Evolutionary conservation across 1,284 basidiomycete species (phyloP).

Genomic region (Austropuccinia psidii): DNA sequence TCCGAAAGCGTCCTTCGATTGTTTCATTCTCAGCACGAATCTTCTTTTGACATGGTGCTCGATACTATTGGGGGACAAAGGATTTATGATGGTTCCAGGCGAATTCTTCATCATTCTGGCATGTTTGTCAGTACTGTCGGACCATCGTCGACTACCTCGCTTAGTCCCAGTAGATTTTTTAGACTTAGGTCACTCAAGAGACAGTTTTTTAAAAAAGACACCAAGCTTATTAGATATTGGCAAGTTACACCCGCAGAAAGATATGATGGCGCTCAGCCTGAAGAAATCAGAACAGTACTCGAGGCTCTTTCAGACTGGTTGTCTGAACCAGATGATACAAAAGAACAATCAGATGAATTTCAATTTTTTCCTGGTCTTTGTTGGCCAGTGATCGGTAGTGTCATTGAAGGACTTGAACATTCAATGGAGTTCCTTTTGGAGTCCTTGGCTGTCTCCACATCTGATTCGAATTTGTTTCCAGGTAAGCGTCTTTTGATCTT

Average conservation of each 20-base stretch:
- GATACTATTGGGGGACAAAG: slow-evolving; percentile 33
- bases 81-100: slow-evolving; percentile 32
- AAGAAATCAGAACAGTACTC: slow-evolving; percentile 17
- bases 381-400: slow-evolving; percentile 25
- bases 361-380: not conserved
- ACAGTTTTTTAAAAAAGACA: slow-evolving; percentile 29
- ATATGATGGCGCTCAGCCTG: slow-evolving; percentile 24
- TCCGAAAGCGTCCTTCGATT: slow-evolving; percentile 16
- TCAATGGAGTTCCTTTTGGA: slow-evolving; percentile 8
- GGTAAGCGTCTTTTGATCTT: too few relatives aligned
- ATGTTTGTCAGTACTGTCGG: slow-evolving; percentile 30
- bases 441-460: slow-evolving; percentile 10
- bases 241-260: slow-evolving; percentile 19
- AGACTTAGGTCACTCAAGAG: slow-evolving; percentile 23
- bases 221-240: slow-evolving; percentile 32
- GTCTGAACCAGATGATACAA: slow-evolving; percentile 1
- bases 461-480: slow-evolving; percentile 1
- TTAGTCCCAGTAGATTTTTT: slow-evolving; percentile 2
- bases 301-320: slow-evolving; percentile 19
- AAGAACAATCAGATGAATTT: not conserved
- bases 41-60: slow-evolving; percentile 27
- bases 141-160: not conserved
- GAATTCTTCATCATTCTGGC: slow-evolving; percentile 29
- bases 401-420: slow-evolving; percentile 3
- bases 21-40: slow-evolving; percentile 16